These are phyloP conservation scores for Pulveroboletus ravenelii DNA, from an alignment of 768 basidiomycete genomes.

Conservation along the genomic window DNA sequence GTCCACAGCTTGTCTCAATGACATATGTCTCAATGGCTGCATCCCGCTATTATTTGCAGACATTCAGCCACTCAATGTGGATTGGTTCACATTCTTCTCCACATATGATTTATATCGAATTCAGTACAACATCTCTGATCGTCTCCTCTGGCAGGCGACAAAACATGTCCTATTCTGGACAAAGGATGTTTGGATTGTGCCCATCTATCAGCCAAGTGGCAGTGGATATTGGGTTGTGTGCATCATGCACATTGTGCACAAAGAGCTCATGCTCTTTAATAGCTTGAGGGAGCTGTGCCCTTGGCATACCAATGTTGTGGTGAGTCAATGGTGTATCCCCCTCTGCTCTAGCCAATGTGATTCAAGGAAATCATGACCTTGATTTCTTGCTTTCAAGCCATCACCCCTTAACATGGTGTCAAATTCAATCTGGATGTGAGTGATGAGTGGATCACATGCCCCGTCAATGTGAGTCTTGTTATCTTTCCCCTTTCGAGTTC, in stretches of 20 bases:
- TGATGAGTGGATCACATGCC: neutral
- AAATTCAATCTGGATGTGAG: neutral
- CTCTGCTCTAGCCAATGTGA: neutral
- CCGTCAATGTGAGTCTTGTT: neutral
- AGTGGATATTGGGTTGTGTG: neutral
- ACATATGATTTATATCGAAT: neutral
- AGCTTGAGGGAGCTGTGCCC: neutral
- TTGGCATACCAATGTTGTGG: neutral
- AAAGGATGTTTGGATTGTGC: neutral
- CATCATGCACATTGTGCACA: neutral
- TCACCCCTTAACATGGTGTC: neutral
- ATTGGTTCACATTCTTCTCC: too few relatives aligned
- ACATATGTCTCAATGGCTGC: too few relatives aligned
- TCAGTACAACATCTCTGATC: neutral
- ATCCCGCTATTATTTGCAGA: too few relatives aligned
- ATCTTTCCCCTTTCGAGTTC: neutral
- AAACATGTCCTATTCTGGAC: neutral
- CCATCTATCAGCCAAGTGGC: neutral
- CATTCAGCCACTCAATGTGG: too few relatives aligned
- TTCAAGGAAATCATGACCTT: neutral
- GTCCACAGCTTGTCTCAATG: too few relatives aligned
- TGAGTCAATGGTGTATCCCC: neutral
- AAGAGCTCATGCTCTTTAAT: neutral
- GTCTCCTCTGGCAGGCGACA: neutral
- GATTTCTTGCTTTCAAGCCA: neutral